These are phyloP conservation scores for Eimeria sp. DNA, from an alignment of 169 alveolate genomes.

Conservation along the genomic window DNA sequence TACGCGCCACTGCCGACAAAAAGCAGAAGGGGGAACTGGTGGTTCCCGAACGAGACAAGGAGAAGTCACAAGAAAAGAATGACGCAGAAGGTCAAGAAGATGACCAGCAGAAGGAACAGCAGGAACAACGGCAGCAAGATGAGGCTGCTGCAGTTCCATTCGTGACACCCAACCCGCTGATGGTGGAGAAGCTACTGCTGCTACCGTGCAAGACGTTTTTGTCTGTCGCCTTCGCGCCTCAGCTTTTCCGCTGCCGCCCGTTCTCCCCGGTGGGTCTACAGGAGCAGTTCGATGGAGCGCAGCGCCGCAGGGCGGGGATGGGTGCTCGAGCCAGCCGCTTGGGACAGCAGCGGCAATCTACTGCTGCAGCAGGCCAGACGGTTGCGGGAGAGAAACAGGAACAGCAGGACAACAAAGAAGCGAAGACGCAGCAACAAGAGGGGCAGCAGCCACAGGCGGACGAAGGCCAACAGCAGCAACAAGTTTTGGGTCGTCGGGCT, in stretches of 20 bases:
- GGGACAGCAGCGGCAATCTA: neutral
- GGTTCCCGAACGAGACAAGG: neutral
- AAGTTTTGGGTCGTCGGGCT: conserved; percentile 1
- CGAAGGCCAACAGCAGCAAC: neutral
- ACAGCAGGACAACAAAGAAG: neutral
- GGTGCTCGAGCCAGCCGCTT: neutral
- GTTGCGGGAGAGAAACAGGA: neutral
- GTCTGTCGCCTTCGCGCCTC: conserved; percentile 33
- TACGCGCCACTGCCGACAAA: conserved; percentile 26
- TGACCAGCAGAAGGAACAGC: conserved; percentile 37
- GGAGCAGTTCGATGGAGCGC: conserved; percentile 61
- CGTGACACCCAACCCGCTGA: conserved; percentile 26
- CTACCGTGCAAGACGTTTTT: conserved; percentile 69
- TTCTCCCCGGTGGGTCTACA: conserved; percentile 51
- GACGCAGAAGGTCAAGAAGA: neutral
- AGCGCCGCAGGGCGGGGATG: conserved; percentile 29
- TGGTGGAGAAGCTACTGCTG: conserved; percentile 33
- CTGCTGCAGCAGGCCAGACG: neutral
- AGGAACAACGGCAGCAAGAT: conserved; percentile 18
- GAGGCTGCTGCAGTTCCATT: neutral
- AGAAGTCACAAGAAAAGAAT: neutral
- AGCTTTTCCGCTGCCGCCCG: conserved; percentile 57
- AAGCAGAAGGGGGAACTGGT: conserved; percentile 17
- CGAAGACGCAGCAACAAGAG: neutral
- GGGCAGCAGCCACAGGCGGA: conserved; percentile 17